A percentile compares a stretch with the other conserved stretches of the same genome.
phyloP scores from a whole-genome alignment of 768 basidiomycete species.

The Mycena epipterygia region DNA sequence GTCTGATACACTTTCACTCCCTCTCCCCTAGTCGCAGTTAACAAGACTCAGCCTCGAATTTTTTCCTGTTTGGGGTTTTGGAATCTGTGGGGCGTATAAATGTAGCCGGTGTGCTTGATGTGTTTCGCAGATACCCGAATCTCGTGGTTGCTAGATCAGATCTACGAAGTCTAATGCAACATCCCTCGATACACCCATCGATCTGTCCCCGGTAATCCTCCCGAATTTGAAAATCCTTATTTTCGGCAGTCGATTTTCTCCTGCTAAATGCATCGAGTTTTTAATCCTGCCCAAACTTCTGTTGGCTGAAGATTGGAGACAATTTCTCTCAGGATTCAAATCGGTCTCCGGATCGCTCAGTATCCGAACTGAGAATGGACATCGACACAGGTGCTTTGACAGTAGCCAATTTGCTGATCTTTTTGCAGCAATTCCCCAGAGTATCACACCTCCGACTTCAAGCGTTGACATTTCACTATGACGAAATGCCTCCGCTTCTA shows the following conservation, averaged over 20 bases:
- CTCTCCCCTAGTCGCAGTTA: not conserved
- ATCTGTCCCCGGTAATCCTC: not conserved
- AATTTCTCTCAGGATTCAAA: too few species aligned
- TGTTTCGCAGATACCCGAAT: constrained; percentile 9
- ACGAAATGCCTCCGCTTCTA: not conserved
- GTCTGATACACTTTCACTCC: not conserved
- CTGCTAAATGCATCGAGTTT: not conserved
- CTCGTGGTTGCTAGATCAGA: not conserved
- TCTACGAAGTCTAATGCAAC: not conserved
- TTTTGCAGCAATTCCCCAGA: too few species aligned
- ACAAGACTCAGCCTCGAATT: not conserved
- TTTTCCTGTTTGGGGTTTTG: not conserved
- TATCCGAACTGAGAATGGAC: too few species aligned
- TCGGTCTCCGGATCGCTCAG: too few species aligned
- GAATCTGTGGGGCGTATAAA: not conserved
- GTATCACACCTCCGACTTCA: too few species aligned
- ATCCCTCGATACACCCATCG: too few species aligned
- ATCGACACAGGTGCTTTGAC: too few species aligned
- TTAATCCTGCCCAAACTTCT: not conserved
- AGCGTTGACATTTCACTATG: too few species aligned
- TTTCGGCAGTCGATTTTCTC: not conserved
- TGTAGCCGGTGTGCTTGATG: not conserved
- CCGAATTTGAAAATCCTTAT: not conserved
- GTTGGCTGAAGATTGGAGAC: too few species aligned
- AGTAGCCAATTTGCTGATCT: too few species aligned